Evolutionary conservation across 2,329 filamentous ascomycete genomes (phyloP).

Genomic region (Penicillium sp.): DNA sequence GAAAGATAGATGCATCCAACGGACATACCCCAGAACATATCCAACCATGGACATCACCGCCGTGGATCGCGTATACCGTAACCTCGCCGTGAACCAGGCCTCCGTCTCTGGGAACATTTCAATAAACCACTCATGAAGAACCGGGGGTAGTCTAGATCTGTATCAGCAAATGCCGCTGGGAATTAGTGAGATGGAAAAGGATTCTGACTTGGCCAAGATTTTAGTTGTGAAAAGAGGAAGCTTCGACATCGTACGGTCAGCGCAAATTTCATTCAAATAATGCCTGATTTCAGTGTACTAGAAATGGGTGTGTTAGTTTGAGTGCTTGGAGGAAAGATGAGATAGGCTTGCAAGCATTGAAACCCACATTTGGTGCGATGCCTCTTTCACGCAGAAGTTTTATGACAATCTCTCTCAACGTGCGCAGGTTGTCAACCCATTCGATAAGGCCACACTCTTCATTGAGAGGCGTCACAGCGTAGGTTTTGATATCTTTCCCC

Average conservation of each 20-base stretch:
- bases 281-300: constrained; percentile 65
- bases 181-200: not conserved
- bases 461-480: constrained; percentile 92
- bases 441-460: constrained; percentile 98
- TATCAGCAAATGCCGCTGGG: constrained; percentile 8
- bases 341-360: not conserved
- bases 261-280: constrained; percentile 64
- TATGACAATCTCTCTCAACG: constrained; percentile 85
- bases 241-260: constrained; percentile 53
- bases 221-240: constrained; percentile 68
- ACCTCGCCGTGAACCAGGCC: constrained; percentile 82
- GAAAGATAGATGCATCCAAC: not conserved
- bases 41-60: constrained; percentile 99
- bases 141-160: constrained; percentile 65
- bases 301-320: not conserved
- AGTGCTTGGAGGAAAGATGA: too few species aligned
- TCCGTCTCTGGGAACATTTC: constrained; percentile 92
- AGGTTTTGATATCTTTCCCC: constrained; percentile 75
- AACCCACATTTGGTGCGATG: constrained; percentile 52
- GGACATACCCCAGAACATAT: constrained; percentile 72
- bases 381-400: constrained; percentile 73
- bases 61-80: constrained; percentile 87
- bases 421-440: constrained; percentile 96
- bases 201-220: constrained; percentile 48
- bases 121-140: constrained; percentile 92